Evolutionary conservation across 1,284 basidiomycete genomes (phyloP), one percentile per base, ranked within the genome.

Genomic region (Wallemia ichthyophaga): DNA sequence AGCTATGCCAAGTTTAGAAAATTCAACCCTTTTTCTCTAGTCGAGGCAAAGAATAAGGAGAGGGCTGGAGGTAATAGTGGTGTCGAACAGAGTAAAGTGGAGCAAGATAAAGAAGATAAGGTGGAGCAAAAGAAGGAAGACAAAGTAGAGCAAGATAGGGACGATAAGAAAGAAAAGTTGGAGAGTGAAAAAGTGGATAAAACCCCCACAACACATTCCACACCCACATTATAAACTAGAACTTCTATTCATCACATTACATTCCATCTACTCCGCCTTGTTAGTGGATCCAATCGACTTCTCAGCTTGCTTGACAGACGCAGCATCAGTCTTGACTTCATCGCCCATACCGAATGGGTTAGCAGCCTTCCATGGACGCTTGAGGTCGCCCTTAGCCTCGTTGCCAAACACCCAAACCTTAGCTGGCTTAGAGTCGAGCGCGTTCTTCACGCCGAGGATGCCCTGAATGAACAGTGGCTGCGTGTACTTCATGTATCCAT

Each of bases 401-500:
- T 81, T 76, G 58, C 82, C 82, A 31, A 85, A 71, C 61, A 92
- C 60, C 72, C 89, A 79, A 62, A 92, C 80, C 57, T 79, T 74
- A 63, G 88, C 78, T 19, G 78, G 75, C 69, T 87, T 88, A 61
- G 84, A 80, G 66, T 92, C 88, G 69, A 83, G 85, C 55, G 88
- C 70, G 57, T 75, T 76, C 74, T 94, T 92, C 67, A 92, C 62
- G 23, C 83, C 85, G 85, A 91, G 89, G 64, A 92, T 75, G 27
- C 77, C 77, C 69, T 92, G 87, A 62, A 92, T 82, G 73, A 92
- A 91, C 62, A 91, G 76, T 11, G 87, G 88, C 67, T 89, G 87
- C 13, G 85, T 88, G 75, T 83, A 91, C 67, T 83, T 78, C 63
- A 70, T 66, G 55, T 56, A 56, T 3, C 55, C 55, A 24, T 56